These are phyloP conservation scores for Colletotrichum theobromicola DNA, from an alignment of 2,329 filamentous ascomycete species.

Conservation along the genomic window DNA sequence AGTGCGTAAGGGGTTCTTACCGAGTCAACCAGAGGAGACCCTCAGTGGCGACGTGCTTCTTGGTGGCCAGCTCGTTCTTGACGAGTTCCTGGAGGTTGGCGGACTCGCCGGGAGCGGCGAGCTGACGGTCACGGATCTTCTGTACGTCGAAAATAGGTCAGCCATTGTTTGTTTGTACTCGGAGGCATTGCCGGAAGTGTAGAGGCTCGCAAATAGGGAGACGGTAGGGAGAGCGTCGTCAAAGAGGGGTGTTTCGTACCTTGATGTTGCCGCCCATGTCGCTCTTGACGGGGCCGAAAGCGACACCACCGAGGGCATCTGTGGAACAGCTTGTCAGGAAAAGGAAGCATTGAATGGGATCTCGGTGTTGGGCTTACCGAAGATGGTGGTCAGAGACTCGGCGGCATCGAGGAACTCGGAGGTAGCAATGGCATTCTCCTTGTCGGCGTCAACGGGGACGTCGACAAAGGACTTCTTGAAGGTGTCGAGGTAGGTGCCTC, in stretches of 20 bases:
- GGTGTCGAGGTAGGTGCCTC: conserved; percentile 84
- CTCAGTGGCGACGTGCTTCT: conserved; percentile 88
- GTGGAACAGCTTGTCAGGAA: not conserved
- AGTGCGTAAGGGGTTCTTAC: conserved; percentile 50
- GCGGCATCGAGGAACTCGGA: conserved; percentile 89
- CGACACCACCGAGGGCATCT: conserved; percentile 72
- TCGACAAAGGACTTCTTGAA: conserved; percentile 84
- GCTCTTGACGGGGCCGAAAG: conserved; percentile 88
- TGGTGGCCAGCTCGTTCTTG: conserved; percentile 84
- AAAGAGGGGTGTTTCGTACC: conserved; percentile 51
- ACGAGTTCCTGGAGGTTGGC: conserved; percentile 84
- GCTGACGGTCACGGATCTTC: conserved; percentile 89
- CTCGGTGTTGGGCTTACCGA: conserved; percentile 61
- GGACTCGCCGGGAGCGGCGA: conserved; percentile 79
- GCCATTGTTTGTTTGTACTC: not conserved
- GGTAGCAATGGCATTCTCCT: conserved; percentile 81
- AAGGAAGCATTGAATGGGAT: not conserved
- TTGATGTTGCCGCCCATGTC: conserved; percentile 93
- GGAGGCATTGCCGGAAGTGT: not conserved
- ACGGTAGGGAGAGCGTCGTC: not conserved
- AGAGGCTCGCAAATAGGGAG: not conserved
- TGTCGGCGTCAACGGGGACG: conserved; percentile 76
- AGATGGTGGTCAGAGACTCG: conserved; percentile 85
- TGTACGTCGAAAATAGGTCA: conserved; percentile 37
- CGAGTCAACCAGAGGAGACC: conserved; percentile 90